These are phyloP conservation scores for Tritrichomonas foetus DNA, from an alignment of 208 protist species.

Conservation along the genomic window DNA sequence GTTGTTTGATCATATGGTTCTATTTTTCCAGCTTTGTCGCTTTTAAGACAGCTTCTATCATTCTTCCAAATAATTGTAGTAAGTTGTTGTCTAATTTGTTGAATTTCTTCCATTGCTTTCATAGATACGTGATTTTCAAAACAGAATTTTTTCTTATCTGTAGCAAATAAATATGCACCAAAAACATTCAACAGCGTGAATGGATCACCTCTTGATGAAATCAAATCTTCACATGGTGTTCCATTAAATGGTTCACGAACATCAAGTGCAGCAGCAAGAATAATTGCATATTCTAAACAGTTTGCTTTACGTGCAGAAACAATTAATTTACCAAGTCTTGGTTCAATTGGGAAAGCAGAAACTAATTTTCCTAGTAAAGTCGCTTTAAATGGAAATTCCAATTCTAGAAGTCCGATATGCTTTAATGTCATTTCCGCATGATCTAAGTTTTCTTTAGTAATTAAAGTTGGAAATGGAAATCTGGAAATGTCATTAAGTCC, in stretches of 20 bases:
- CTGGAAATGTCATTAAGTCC: constrained; percentile 64
- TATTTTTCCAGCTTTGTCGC: too few relatives aligned
- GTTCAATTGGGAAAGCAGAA: neutral
- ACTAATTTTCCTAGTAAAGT: neutral
- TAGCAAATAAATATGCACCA: neutral
- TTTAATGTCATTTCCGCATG: neutral
- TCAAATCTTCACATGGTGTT: neutral
- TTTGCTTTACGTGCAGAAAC: neutral
- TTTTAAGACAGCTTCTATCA: too few relatives aligned
- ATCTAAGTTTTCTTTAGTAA: constrained; percentile 60
- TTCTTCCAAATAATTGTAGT: neutral
- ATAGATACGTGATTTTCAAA: neutral
- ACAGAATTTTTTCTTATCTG: neutral
- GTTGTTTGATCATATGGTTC: too few relatives aligned
- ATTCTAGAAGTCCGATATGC: constrained; percentile 41
- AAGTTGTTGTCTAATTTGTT: neutral
- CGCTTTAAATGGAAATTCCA: neutral
- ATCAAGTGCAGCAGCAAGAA: neutral
- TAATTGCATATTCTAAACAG: neutral
- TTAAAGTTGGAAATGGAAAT: constrained; percentile 58
- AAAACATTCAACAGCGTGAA: neutral
- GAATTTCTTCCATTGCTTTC: constrained; percentile 12
- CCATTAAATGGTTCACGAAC: constrained; percentile 18
- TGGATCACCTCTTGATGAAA: neutral
- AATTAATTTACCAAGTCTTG: neutral